phyloP scores from a whole-genome alignment of 2,329 filamentous ascomycete species.

The Blastomyces gilchristii region DNA sequence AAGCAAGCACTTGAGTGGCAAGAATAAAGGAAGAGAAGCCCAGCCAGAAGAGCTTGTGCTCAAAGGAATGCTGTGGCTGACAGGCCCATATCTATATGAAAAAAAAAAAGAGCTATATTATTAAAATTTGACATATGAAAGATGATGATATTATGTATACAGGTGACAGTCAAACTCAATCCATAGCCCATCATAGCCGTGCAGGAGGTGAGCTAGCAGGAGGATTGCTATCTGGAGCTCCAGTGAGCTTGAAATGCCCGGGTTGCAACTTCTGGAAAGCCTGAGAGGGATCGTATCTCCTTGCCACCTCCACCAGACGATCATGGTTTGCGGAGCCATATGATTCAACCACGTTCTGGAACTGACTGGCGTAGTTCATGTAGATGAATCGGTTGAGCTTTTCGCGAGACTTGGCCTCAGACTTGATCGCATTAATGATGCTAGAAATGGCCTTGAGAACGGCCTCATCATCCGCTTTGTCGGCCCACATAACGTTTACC shows the following conservation, averaged over 20 bases:
- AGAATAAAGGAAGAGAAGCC: background rate
- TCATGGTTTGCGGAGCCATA: slow-evolving; percentile 33
- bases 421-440: slow-evolving; percentile 22
- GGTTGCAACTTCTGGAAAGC: slow-evolving; percentile 34
- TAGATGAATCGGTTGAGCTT: slow-evolving; percentile 32
- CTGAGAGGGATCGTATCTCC: slow-evolving; percentile 31
- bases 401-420: slow-evolving; percentile 22
- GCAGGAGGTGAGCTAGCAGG: background rate
- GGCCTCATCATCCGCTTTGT: slow-evolving; percentile 24
- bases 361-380: slow-evolving; percentile 40
- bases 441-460: slow-evolving; percentile 20
- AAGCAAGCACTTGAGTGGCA: background rate
- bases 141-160: background rate
- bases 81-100: background rate
- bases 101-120: background rate
- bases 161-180: background rate
- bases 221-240: slow-evolving; percentile 5
- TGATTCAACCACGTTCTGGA: slow-evolving; percentile 33
- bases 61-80: background rate
- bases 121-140: background rate
- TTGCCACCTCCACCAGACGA: slow-evolving; percentile 24
- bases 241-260: slow-evolving; percentile 34
- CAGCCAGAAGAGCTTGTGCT: background rate
- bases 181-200: background rate
- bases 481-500: slow-evolving; percentile 24